A percentile compares a stretch with the other conserved stretches of the same genome.
Conservation (phyloP, 163 green algal species). For the Chloromonas sp. region DNA sequence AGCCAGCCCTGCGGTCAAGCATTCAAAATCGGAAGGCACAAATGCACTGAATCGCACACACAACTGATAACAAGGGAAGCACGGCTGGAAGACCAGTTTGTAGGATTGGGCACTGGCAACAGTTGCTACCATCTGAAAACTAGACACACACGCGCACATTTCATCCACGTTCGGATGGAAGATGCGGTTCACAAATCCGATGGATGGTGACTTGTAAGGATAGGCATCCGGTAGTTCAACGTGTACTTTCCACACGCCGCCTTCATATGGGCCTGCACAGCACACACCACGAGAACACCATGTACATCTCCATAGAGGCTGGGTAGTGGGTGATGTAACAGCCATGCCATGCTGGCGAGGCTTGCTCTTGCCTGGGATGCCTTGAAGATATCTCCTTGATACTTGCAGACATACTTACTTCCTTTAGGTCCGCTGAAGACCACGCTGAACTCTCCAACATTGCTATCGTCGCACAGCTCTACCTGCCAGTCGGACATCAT, state of each 20-base stretch:
- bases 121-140: too few species aligned
- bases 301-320: neutral
- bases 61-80: too few species aligned
- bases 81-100: too few species aligned
- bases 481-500: slow-evolving; percentile 99
- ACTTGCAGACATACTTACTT: slow-evolving; percentile 60
- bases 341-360: neutral
- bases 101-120: too few species aligned
- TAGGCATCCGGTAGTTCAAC: slow-evolving; percentile 97
- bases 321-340: neutral
- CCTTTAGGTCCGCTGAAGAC: slow-evolving; percentile 88
- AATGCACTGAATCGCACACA: too few species aligned
- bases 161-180: slow-evolving; percentile 99
- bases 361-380: too few species aligned
- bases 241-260: slow-evolving; percentile 90
- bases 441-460: slow-evolving; percentile 89
- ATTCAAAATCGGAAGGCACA: too few species aligned
- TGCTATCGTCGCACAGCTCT: slow-evolving; percentile 89
- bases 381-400: neutral
- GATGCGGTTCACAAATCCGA: slow-evolving; percentile 97
- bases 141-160: slow-evolving; percentile 34
- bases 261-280: slow-evolving; percentile 89
- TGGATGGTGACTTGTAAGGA: slow-evolving; percentile 97
- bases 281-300: neutral
- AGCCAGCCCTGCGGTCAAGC: slow-evolving; percentile 66